Evolutionary conservation across 441 rosid genomes (phyloP), one percentile per base, ranked within the genome.

Genomic region (Metrosideros polymorpha): DNA sequence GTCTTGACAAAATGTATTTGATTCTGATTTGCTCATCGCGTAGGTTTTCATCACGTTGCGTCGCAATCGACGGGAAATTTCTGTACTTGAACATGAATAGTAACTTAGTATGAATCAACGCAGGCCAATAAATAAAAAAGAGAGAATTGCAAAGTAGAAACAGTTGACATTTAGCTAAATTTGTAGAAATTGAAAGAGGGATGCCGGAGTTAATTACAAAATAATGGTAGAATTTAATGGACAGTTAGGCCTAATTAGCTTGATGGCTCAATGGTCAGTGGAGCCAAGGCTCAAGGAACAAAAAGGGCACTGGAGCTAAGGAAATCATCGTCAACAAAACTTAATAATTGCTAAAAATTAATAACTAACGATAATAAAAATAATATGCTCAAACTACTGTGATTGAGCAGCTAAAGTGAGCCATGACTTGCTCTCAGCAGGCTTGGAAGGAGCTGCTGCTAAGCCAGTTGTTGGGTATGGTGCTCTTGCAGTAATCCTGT

Each of bases 321-420:
- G 42, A 50, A 83, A 13, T 53, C 55, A 83, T 24, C 84, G 51
- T 50, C 22, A 50, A 49, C 84, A 82, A 82, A 52, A 50, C 51
- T 43, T 82, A n/a, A n/a, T n/a, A n/a, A n/a, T n/a, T n/a, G n/a
- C 42, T 45, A 6, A 39, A 22, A 24, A 71, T 52, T 30, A 51
- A 83, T 53, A 49, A 42, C 59, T 83, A 24, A 12, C 24, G 32
- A 30, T 2, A 17, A 52, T 24, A 3, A 29, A 3, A 6, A 82
- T 47, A 82, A 53, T 9, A 53, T 19, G 59, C 61, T 53, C n/a
- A 32, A 83, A 5, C 61, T 85, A 75, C 49, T 54, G 52, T 18
- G 84, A 75, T 4, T 85, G 49, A 42, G 88, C 85, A 32, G 88
- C 82, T 42, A 86, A 83, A 54, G 85, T 86, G 85, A 86, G 88